Evolutionary conservation across 768 basidiomycete genomes (phyloP).

Genomic region (Kondoa subrosea): DNA sequence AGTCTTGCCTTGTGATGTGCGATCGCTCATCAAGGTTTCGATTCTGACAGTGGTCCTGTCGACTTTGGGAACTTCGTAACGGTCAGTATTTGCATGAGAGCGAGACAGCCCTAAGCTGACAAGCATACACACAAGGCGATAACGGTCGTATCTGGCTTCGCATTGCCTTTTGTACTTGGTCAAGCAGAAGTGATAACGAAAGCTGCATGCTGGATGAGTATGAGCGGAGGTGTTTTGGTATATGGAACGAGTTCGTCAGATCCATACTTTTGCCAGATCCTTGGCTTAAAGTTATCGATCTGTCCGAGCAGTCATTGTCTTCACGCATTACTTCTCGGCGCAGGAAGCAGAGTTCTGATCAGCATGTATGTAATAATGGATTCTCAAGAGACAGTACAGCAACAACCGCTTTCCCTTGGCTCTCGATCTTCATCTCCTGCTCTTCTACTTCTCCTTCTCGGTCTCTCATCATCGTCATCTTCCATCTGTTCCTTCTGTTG

Average conservation of each 20-base stretch:
- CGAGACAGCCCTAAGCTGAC: no score
- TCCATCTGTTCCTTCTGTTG: background rate
- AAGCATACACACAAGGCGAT: background rate
- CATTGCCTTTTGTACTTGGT: constrained; percentile 75
- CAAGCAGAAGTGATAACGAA: constrained; percentile 74
- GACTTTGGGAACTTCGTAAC: constrained; percentile 94
- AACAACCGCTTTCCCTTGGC: background rate
- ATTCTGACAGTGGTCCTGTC: constrained; percentile 33
- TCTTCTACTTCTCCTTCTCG: no score
- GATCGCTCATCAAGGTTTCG: background rate
- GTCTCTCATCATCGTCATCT: background rate
- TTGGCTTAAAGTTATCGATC: background rate
- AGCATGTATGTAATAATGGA: no score
- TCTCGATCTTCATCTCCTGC: no score
- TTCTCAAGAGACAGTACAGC: background rate
- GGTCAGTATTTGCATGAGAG: constrained; percentile 40
- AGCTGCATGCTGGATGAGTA: constrained; percentile 82
- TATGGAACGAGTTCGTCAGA: constrained; percentile 23
- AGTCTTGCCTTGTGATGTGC: background rate
- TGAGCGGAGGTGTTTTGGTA: constrained; percentile 58
- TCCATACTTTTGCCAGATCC: background rate
- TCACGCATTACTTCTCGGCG: background rate
- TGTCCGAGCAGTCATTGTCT: background rate
- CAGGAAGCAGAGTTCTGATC: constrained; percentile 3
- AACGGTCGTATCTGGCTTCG: constrained; percentile 72